Conservation (phyloP, 495 filamentous ascomycete species). For the Penicillium odoratum region DNA sequence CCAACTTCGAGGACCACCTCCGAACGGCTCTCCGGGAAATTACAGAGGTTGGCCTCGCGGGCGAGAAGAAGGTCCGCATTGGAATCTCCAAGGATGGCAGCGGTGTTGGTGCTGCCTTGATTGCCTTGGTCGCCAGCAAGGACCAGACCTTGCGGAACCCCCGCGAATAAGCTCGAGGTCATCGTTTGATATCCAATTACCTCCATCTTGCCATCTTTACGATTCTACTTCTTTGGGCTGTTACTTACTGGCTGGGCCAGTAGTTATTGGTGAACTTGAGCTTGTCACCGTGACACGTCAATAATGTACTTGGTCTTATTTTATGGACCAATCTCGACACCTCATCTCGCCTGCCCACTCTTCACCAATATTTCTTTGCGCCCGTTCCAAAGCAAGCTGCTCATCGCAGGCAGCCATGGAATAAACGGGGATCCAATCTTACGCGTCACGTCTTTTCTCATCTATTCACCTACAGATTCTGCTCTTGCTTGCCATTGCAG, state of each 20-base stretch:
- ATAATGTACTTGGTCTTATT: not conserved
- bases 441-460: conserved; percentile 2
- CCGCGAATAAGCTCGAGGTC: not conserved
- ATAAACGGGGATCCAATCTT: conserved; percentile 6
- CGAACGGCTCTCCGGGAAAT: conserved; percentile 71
- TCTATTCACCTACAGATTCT: conserved; percentile 10
- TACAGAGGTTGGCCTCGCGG: conserved; percentile 66
- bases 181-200: not conserved
- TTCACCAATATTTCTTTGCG: conserved; percentile 2
- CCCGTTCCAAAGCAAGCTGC: conserved; percentile 10
- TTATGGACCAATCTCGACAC: not conserved
- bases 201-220: conserved; percentile 4
- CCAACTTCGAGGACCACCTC: conserved; percentile 77
- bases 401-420: conserved; percentile 9
- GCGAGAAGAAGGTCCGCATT: conserved; percentile 80
- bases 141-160: conserved; percentile 27
- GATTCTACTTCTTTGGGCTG: not conserved
- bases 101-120: conserved; percentile 88
- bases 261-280: conserved; percentile 3
- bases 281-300: not conserved
- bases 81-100: conserved; percentile 93
- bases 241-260: conserved; percentile 10
- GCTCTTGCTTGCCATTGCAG: conserved; percentile 9
- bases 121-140: conserved; percentile 69
- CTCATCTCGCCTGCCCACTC: not conserved